These are phyloP conservation scores for Akanthomyces muscarius DNA, from an alignment of 2,329 filamentous ascomycete species.

Conservation along the genomic window DNA sequence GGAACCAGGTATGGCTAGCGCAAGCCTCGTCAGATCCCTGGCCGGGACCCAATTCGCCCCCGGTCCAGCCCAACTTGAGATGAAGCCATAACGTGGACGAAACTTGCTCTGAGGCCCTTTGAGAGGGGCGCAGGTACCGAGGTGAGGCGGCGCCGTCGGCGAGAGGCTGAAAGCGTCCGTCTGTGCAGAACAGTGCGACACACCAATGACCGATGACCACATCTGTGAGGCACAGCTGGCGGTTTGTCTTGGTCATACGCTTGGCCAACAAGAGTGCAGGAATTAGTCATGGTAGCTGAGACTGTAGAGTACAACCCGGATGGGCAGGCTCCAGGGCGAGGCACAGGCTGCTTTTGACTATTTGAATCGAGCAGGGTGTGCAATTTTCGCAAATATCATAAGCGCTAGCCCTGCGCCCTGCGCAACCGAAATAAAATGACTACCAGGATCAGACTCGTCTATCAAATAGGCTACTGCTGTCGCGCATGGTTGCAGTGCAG, in stretches of 20 bases:
- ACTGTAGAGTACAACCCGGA: no score
- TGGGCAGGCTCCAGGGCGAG: no score
- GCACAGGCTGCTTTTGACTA: no score
- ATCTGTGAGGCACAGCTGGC: not conserved
- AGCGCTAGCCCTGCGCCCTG: no score
- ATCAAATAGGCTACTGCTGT: no score
- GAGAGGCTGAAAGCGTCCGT: not conserved
- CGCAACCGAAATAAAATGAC: no score
- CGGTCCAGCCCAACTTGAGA: not conserved
- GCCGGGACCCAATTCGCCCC: no score
- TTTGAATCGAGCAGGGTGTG: no score
- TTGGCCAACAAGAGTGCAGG: not conserved
- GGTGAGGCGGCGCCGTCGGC: not conserved
- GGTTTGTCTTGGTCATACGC: not conserved
- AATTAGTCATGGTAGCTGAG: not conserved
- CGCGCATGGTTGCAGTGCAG: no score
- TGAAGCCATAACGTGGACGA: not conserved
- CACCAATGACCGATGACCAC: not conserved
- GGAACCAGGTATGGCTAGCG: not conserved
- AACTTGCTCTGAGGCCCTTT: not conserved
- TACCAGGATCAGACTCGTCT: no score
- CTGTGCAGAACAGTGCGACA: not conserved
- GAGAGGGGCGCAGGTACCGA: no score
- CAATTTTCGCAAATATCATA: no score
- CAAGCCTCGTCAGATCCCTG: conserved; percentile 3